A percentile compares a stretch with the other conserved stretches of the same genome.
phyloP scores from a whole-genome alignment of 257 asterid genomes.

The Gentiana macrophylla region DNA sequence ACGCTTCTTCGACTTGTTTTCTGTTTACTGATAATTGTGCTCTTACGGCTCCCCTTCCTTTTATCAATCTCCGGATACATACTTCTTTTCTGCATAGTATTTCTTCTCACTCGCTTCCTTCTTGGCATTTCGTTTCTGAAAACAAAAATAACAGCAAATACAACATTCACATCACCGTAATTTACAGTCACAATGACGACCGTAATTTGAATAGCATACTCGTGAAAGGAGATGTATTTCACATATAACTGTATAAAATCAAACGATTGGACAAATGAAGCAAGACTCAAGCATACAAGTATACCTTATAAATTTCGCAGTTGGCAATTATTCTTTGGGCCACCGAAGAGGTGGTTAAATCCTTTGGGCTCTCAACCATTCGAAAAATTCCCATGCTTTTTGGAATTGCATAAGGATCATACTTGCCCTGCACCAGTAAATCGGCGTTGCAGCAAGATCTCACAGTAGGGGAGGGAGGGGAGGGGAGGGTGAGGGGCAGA shows the following conservation, averaged over 20 bases:
- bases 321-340: conserved; percentile 82
- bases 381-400: conserved; percentile 68
- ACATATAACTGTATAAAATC: no score
- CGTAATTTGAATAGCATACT: no score
- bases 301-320: conserved; percentile 69
- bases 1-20: not conserved
- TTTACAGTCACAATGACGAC: no score
- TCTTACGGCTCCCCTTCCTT: no score
- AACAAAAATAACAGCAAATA: not conserved
- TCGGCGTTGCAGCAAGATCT: not conserved
- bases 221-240: no score
- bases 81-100: conserved; percentile 65
- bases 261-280: no score
- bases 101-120: conserved; percentile 85
- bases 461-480: not conserved
- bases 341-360: conserved; percentile 67
- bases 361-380: conserved; percentile 64
- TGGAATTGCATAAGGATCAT: conserved; percentile 71
- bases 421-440: conserved; percentile 40
- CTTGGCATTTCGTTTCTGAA: conserved; percentile 84
- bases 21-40: no score
- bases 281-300: not conserved
- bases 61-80: conserved; percentile 53
- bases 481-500: not conserved
- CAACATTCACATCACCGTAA: no score